phyloP scores from a whole-genome alignment of 371 early-diverging fungal genomes.

The Actinomortierella wolfii region DNA sequence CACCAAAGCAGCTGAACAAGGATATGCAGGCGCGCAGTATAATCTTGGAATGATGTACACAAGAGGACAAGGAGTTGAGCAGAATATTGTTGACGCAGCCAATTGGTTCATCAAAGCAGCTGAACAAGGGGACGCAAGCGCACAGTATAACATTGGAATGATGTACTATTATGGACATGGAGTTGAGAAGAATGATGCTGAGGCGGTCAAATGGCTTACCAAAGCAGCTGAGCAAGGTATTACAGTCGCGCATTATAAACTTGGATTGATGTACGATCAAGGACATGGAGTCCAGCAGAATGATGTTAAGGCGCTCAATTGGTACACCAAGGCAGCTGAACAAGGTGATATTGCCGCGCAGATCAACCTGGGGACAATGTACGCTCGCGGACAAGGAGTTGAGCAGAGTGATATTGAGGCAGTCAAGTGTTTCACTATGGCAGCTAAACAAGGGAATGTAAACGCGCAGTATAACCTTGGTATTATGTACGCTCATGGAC shows the following conservation, averaged over 20 bases:
- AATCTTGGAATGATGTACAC: too few species aligned
- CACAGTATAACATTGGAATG: slow-evolving; percentile 74
- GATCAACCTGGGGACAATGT: slow-evolving; percentile 74
- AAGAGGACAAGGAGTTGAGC: too few species aligned
- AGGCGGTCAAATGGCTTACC: slow-evolving; percentile 82
- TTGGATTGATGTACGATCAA: slow-evolving; percentile 83
- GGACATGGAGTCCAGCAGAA: slow-evolving; percentile 78
- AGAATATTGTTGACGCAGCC: slow-evolving; percentile 46
- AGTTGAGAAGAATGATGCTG: slow-evolving; percentile 56
- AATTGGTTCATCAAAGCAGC: slow-evolving; percentile 78
- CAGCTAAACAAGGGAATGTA: slow-evolving; percentile 82
- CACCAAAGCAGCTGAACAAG: slow-evolving; percentile 72
- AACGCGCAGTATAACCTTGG: slow-evolving; percentile 87
- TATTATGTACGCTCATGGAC: slow-evolving; percentile 83
- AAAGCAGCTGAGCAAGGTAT: slow-evolving; percentile 80
- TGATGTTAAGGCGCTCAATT: slow-evolving; percentile 68
- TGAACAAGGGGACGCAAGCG: background rate
- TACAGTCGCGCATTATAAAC: slow-evolving; percentile 72
- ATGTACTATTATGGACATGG: slow-evolving; percentile 89
- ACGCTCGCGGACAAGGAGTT: slow-evolving; percentile 81
- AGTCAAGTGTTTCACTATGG: slow-evolving; percentile 76
- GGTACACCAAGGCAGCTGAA: slow-evolving; percentile 66
- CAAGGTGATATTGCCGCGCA: slow-evolving; percentile 82
- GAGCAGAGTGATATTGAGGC: slow-evolving; percentile 57
- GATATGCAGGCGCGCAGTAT: slow-evolving; percentile 44